phyloP scores from a whole-genome alignment of 169 alveolate genomes.

The Eimeria brunetti region DNA sequence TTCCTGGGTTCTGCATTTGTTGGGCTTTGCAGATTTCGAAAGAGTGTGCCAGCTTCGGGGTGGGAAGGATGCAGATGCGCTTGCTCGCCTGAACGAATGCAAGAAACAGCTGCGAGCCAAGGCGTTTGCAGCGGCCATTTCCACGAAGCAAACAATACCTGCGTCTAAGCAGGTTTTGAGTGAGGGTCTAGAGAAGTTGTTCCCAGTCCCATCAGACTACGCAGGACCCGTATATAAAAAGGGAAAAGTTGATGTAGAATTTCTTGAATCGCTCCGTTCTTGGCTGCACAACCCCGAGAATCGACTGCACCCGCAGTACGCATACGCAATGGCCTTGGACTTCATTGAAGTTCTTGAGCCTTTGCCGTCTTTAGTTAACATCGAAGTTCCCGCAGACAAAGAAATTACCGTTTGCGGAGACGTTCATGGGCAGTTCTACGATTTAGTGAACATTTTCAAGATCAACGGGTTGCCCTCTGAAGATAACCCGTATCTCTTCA shows the following conservation, averaged over 20 bases:
- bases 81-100: slow-evolving; percentile 86
- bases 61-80: slow-evolving; percentile 89
- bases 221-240: slow-evolving; percentile 66
- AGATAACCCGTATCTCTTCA: slow-evolving; percentile 98
- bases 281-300: slow-evolving; percentile 94
- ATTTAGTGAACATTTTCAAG: slow-evolving; percentile 96
- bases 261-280: slow-evolving; percentile 83
- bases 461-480: slow-evolving; percentile 98
- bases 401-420: slow-evolving; percentile 99
- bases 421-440: slow-evolving; percentile 99
- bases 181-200: slow-evolving; percentile 73
- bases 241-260: slow-evolving; percentile 44
- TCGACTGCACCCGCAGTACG: slow-evolving; percentile 96
- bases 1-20: neutral
- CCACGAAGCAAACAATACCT: slow-evolving; percentile 82
- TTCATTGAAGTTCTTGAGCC: slow-evolving; percentile 92
- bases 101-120: slow-evolving; percentile 87
- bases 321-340: slow-evolving; percentile 92
- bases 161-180: slow-evolving; percentile 63
- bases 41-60: slow-evolving; percentile 65
- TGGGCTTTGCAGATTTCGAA: slow-evolving; percentile 47
- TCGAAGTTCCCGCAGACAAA: slow-evolving; percentile 92
- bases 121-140: slow-evolving; percentile 91
- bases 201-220: slow-evolving; percentile 57
- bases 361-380: slow-evolving; percentile 93